Conservation (phyloP, 345 rosid genomes). For the Camelina neglecta region DNA sequence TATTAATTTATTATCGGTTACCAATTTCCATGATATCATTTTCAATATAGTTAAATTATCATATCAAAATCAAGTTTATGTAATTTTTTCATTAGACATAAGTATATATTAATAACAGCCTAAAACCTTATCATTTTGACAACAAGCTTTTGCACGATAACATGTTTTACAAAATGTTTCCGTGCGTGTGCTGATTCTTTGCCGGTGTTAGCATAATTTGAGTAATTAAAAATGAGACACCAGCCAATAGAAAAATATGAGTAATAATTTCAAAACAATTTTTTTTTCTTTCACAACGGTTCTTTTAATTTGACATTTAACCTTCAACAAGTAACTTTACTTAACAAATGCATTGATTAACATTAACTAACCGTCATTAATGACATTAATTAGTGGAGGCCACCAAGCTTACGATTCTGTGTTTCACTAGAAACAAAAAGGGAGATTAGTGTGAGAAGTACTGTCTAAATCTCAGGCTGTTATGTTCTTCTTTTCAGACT, state of each 20-base stretch:
- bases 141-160: not conserved
- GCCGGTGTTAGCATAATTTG: conserved; percentile 10
- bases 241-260: not conserved
- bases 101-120: not conserved
- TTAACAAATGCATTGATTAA: conserved; percentile 13
- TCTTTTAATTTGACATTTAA: conserved; percentile 23
- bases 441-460: conserved; percentile 44
- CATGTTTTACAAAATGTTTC: not conserved
- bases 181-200: not conserved
- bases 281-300: conserved; percentile 8
- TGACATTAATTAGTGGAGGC: conserved; percentile 45
- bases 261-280: not conserved
- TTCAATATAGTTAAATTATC: not conserved
- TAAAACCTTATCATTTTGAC: not conserved
- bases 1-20: not conserved
- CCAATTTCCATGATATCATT: conserved; percentile 6
- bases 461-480: conserved; percentile 44
- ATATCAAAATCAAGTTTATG: not conserved
- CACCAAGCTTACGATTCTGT: conserved; percentile 44
- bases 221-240: not conserved
- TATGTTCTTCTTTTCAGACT: conserved; percentile 27
- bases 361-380: conserved; percentile 35
- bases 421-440: conserved; percentile 46
- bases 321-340: conserved; percentile 23
- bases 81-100: not conserved